Evolutionary conservation across 192 early-diverging fungal genomes (phyloP).

Genomic region (Anaeromyces robustus): DNA sequence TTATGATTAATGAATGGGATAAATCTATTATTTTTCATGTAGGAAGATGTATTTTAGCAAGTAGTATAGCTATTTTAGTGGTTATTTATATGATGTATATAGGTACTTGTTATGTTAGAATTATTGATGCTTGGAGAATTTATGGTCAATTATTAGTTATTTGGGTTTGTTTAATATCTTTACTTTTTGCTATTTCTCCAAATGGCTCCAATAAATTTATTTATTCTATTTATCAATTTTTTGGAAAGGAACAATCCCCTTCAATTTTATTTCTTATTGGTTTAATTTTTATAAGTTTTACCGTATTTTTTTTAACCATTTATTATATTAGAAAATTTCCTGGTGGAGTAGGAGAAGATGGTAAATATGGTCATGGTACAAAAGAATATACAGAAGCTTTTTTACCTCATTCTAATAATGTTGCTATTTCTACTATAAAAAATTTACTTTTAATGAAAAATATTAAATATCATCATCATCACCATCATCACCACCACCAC

Average conservation of each 20-base stretch:
- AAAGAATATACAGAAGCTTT: neutral
- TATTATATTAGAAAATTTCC: neutral
- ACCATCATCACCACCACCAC: neutral
- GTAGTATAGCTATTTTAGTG: neutral
- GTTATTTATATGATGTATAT: neutral
- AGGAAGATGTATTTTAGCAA: neutral
- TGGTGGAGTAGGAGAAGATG: neutral
- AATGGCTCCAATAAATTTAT: neutral
- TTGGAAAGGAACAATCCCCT: neutral
- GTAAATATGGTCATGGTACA: neutral
- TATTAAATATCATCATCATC: neutral
- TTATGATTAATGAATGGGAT: neutral
- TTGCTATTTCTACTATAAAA: neutral
- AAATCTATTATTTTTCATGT: neutral
- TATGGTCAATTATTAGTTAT: neutral
- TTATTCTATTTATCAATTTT: neutral
- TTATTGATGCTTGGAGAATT: neutral
- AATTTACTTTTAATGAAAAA: neutral
- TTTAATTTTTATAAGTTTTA: neutral
- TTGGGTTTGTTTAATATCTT: neutral
- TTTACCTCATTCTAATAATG: neutral
- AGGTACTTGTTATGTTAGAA: neutral
- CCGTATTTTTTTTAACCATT: neutral
- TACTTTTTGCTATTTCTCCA: neutral
- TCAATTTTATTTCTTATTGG: neutral